Evolutionary conservation across 345 rosid genomes (phyloP).

Genomic region (Gossypium thurberi): DNA sequence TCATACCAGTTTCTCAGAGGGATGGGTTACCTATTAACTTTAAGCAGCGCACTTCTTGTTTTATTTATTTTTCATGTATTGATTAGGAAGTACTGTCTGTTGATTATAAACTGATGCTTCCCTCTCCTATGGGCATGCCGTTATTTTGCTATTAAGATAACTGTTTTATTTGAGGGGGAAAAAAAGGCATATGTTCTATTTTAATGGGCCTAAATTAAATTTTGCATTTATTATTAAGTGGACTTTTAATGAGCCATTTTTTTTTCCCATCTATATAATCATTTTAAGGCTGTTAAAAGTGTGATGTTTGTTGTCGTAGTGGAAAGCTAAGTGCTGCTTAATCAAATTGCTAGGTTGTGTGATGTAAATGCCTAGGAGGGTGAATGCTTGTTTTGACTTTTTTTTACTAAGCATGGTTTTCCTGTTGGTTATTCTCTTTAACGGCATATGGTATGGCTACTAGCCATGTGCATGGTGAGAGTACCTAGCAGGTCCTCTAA

Average conservation of each 20-base stretch:
- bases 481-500: too few relatives aligned
- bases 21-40: background rate
- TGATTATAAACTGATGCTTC: background rate
- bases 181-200: background rate
- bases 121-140: background rate
- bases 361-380: background rate
- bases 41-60: background rate
- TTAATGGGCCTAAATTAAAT: background rate
- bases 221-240: background rate
- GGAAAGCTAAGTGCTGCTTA: background rate
- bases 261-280: background rate
- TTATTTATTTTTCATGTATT: background rate
- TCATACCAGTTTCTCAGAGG: background rate
- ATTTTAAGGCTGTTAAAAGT: background rate
- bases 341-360: background rate
- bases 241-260: background rate
- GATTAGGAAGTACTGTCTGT: background rate
- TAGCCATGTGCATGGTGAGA: background rate
- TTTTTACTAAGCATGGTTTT: background rate
- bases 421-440: background rate
- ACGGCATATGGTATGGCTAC: background rate
- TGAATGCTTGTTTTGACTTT: background rate
- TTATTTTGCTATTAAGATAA: background rate
- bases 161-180: background rate
- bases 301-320: background rate